Evolutionary conservation across 23 red algal genomes (phyloP), one percentile per base, ranked within the genome.

Genomic region (Pyropia yezoensis): DNA sequence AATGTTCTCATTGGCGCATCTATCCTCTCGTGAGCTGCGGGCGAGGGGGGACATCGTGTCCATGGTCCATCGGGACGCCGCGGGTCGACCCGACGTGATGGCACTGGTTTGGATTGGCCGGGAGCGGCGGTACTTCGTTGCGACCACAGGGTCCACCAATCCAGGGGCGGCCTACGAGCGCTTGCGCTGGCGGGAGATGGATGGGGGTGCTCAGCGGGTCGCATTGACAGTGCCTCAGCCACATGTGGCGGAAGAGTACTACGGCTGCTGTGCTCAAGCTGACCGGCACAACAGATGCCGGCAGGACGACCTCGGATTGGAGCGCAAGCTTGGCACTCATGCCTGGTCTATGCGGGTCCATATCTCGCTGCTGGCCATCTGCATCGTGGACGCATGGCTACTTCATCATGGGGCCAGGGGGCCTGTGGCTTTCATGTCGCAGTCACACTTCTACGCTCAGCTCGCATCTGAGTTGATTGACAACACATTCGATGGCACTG

Each of bases 231-330:
- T 70, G 14, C 13, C 50, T 14, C 13, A 54, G 45, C 45, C 65
- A 54, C 18, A 70, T 19, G 65, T 70, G 50, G 65, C 28, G n/a
- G 12, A 70, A 52, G 56, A 54, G 21, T 70, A 70, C 56, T 70
- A 21, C 16, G 16, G 15, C 22, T 13, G 34, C 23, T 70, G 65
- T n/a, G 65, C 65, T 16, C 22, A n/a, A n/a, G n/a, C n/a, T n/a
- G n/a, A n/a, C n/a, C n/a, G n/a, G n/a, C n/a, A n/a, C n/a, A n/a
- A n/a, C n/a, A n/a, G n/a, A n/a, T n/a, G n/a, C n/a, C n/a, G n/a
- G n/a, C n/a, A n/a, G n/a, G n/a, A n/a, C n/a, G n/a, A n/a, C n/a
- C n/a, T n/a, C n/a, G n/a, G n/a, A n/a, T n/a, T n/a, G n/a, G n/a
- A n/a, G n/a, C n/a, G n/a, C n/a, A n/a, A n/a, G n/a, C n/a, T n/a